Conservation (phyloP, 192 early-diverging fungal species). For the Gamsiella multidivaricata region DNA sequence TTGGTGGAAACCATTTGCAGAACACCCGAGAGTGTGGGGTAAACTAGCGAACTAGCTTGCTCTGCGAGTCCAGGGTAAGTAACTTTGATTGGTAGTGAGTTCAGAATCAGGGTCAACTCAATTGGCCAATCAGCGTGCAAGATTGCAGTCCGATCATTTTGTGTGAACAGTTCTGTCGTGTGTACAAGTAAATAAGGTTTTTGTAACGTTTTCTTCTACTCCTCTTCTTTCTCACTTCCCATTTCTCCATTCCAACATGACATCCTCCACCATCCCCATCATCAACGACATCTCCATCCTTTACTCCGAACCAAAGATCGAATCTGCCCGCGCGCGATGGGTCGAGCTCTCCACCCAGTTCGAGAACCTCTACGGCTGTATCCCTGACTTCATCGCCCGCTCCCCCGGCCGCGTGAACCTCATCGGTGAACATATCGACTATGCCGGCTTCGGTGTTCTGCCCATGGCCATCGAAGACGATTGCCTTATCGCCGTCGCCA, state of each 20-base stretch:
- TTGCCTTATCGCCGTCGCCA: conserved; percentile 68
- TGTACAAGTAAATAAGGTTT: background rate
- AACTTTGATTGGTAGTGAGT: no score
- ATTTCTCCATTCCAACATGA: conserved; percentile 4
- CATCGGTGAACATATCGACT: conserved; percentile 98
- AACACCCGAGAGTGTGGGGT: no score
- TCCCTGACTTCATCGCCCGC: conserved; percentile 85
- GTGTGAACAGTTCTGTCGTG: background rate
- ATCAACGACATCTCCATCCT: conserved; percentile 50
- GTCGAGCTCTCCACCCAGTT: conserved; percentile 61
- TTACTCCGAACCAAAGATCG: conserved; percentile 45
- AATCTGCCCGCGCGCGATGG: conserved; percentile 61
- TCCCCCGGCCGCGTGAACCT: conserved; percentile 96
- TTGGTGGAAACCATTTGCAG: no score
- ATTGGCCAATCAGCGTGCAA: background rate
- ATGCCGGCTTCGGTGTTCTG: conserved; percentile 92
- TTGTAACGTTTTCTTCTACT: background rate
- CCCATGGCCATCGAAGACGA: conserved; percentile 95
- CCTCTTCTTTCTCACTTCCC: background rate
- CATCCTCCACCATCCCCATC: conserved; percentile 25
- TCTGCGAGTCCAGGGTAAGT: no score
- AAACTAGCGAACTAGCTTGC: no score
- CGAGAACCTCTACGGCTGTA: conserved; percentile 60
- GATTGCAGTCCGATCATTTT: no score
- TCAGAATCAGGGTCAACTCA: no score